phyloP scores from a whole-genome alignment of 192 early-diverging fungal genomes.

The Backusella tuberculispora region DNA sequence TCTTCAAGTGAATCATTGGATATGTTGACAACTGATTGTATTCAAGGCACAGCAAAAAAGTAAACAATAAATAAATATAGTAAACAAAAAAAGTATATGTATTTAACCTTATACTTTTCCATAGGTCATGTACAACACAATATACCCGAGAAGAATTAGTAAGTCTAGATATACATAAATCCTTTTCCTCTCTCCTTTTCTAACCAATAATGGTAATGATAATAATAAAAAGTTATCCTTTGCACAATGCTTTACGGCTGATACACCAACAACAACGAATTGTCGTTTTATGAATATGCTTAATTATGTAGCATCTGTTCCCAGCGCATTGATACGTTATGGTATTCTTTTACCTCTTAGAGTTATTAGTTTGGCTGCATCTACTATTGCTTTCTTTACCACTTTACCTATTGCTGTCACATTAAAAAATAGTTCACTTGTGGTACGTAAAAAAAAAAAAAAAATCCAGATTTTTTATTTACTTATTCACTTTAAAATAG shows the following conservation, averaged over 20 bases:
- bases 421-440: conserved; percentile 26
- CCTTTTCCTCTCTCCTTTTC: too few species aligned
- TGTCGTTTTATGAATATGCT: not conserved
- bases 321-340: conserved; percentile 31
- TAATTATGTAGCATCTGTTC: not conserved
- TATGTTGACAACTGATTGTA: conserved; percentile 19
- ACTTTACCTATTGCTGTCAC: conserved; percentile 24
- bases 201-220: not conserved
- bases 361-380: not conserved
- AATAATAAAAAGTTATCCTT: conserved; percentile 10
- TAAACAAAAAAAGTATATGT: not conserved
- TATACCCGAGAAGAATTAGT: conserved; percentile 30
- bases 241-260: conserved; percentile 25
- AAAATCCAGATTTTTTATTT: not conserved
- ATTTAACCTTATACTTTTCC: not conserved
- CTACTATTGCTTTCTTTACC: conserved; percentile 30
- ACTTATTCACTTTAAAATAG: not conserved
- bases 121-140: conserved; percentile 9
- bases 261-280: not conserved
- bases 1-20: not conserved
- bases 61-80: not conserved
- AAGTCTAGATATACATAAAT: not conserved
- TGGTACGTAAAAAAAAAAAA: conserved; percentile 15
- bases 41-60: conserved; percentile 12
- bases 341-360: conserved; percentile 28